Base-by-base conservation (phyloP, 2,329 filamentous ascomycete genomes). In the Phaeoacremonium minimum region DNA sequence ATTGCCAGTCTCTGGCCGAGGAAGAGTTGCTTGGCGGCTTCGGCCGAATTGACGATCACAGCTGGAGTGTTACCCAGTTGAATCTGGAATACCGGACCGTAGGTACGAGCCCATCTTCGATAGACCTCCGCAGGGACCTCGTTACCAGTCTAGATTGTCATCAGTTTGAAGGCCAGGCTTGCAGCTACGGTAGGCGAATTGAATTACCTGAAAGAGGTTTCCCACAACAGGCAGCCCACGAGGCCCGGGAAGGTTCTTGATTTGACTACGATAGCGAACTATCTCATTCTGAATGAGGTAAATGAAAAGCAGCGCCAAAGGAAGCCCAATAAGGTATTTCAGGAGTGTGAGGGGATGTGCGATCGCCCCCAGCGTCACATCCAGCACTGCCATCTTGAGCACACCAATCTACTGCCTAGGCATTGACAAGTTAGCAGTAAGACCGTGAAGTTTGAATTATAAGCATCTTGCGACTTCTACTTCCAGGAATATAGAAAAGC, bases 1-100 rank as follows among this genome's bases (percentile, higher is more conserved):
- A 83, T 60, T 2, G 79, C 71, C 1, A 78, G 80, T 41, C 83
- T 77, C 42, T 84, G 77, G 18, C 72, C 79, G 48, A 84, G 78
- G 75, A 81, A 84, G 6, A 85, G 62, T 36, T 71, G 66, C 35
- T 71, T 74, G 17, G 84, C 77, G 1, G 77, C 79, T 28, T 81
- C 77, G 49, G 82, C 83, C 7, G 70, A 75, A 51, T 84, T 85
- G 32, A 79, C 79, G 41, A 83, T 81, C 3, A 85, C 68, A 38
- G 82, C 80, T 41, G 80, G 70, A 61, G 79, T 61, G 56, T 57
- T 58, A 11, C 56, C 56, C 12, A 59, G 45, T 37, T 57, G 55
- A 13, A 59, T 55, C 40, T 59, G 55, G 37, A 56, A 59, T 3
- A 58, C 55, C 12, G 52, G 47, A 4, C 55, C 56, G 19, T 54